phyloP scores from a whole-genome alignment of 2,329 filamentous ascomycete genomes.

The Aspergillus sp. region DNA sequence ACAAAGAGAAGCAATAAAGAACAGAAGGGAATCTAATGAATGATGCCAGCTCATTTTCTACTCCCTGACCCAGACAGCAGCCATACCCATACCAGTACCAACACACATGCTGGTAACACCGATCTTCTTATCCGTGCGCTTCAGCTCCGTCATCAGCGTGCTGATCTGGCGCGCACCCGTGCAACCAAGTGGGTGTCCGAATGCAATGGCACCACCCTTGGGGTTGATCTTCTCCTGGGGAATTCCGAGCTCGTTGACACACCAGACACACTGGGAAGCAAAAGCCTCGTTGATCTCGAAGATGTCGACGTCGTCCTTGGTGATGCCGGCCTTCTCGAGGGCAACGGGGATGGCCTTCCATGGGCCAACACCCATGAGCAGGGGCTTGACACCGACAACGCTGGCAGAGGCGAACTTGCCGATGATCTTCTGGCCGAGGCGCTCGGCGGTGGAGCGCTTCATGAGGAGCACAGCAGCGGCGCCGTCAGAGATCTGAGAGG shows the following conservation, averaged over 20 bases:
- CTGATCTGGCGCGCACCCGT: constrained; percentile 92
- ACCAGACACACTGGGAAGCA: constrained; percentile 92
- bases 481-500: constrained; percentile 91
- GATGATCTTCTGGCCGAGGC: constrained; percentile 81
- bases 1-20: constrained; percentile 1
- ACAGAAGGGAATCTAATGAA: constrained; percentile 16
- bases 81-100: constrained; percentile 97
- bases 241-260: constrained; percentile 80
- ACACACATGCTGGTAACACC: constrained; percentile 96
- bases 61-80: constrained; percentile 92
- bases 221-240: constrained; percentile 89
- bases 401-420: constrained; percentile 89
- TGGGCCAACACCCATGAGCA: constrained; percentile 94
- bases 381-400: constrained; percentile 83
- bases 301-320: constrained; percentile 89
- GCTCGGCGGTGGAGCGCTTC: constrained; percentile 87
- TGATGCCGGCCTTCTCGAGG: constrained; percentile 81
- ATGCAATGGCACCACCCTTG: constrained; percentile 94
- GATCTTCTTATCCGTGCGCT: constrained; percentile 77
- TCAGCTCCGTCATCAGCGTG: constrained; percentile 86
- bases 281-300: constrained; percentile 99
- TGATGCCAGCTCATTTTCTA: constrained; percentile 47
- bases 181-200: constrained; percentile 91
- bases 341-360: constrained; percentile 95
- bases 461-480: constrained; percentile 94